Percentiles rank a stretch among this genome's conserved stretches.
Conservation (phyloP, 805 yeast species). For the Saccharomyces kudriavzevii region DNA sequence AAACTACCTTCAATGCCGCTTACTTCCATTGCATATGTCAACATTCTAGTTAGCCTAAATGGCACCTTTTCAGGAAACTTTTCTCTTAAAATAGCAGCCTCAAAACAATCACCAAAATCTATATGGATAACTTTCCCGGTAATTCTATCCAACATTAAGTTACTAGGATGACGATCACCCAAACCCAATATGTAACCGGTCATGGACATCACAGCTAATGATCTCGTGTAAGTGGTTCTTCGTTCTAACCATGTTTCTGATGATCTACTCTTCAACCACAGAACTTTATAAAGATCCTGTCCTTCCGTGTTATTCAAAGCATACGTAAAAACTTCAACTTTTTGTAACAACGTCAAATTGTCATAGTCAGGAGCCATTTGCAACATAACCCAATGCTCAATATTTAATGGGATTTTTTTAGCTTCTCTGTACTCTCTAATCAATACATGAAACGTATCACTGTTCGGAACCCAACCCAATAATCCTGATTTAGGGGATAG, state of each 20-base stretch:
- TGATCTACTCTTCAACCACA: constrained; percentile 93
- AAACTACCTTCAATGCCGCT: constrained; percentile 97
- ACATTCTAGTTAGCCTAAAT: constrained; percentile 91
- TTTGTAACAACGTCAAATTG: constrained; percentile 75
- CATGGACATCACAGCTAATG: constrained; percentile 98
- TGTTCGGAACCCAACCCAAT: constrained; percentile 94
- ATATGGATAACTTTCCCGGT: constrained; percentile 96
- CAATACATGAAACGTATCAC: constrained; percentile 91
- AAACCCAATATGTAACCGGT: constrained; percentile 93
- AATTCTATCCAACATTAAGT: constrained; percentile 85
- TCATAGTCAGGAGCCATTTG: constrained; percentile 98
- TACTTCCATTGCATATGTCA: constrained; percentile 97
- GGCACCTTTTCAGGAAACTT: constrained; percentile 98
- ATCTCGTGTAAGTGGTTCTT: constrained; percentile 90
- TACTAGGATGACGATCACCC: constrained; percentile 97
- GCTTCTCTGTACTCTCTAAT: constrained; percentile 90
- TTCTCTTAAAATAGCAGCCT: constrained; percentile 92
- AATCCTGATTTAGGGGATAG: constrained; percentile 95
- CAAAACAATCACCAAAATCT: constrained; percentile 98
- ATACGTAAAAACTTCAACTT: constrained; percentile 93
- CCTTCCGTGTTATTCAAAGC: constrained; percentile 94
- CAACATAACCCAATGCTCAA: constrained; percentile 90
- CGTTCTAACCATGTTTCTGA: constrained; percentile 98
- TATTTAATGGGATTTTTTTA: constrained; percentile 77
- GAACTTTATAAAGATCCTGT: constrained; percentile 87